phyloP scores from a whole-genome alignment of 2,329 filamentous ascomycete species.

The Chrysosporium keratinophilum region DNA sequence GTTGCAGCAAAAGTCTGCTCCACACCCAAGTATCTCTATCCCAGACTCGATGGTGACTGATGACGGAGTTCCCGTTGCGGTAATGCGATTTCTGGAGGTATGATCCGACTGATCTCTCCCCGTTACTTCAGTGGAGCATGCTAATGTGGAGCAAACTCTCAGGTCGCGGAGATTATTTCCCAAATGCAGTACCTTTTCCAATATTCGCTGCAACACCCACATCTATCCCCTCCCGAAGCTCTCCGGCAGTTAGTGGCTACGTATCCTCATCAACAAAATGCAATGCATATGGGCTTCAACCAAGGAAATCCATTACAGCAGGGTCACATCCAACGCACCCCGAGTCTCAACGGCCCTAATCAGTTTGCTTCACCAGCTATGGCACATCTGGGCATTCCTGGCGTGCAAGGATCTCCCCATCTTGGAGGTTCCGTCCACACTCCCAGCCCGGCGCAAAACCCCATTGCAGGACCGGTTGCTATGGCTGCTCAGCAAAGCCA shows the following conservation, averaged over 20 bases:
- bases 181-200: slow-evolving; percentile 53
- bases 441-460: slow-evolving; percentile 38
- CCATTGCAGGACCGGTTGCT: slow-evolving; percentile 37
- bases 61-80: slow-evolving; percentile 46
- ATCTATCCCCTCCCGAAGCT: slow-evolving; percentile 46
- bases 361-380: slow-evolving; percentile 52
- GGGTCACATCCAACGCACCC: slow-evolving; percentile 33
- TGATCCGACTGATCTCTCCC: slow-evolving; percentile 17
- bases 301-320: slow-evolving; percentile 27
- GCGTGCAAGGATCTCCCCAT: slow-evolving; percentile 42
- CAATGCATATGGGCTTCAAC: slow-evolving; percentile 18
- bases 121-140: not conserved
- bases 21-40: slow-evolving; percentile 36
- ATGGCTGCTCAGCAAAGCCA: slow-evolving; percentile 51
- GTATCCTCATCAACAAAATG: slow-evolving; percentile 32
- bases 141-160: slow-evolving; percentile 17
- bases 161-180: slow-evolving; percentile 57
- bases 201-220: slow-evolving; percentile 44
- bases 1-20: slow-evolving; percentile 37
- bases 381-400: slow-evolving; percentile 43
- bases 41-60: slow-evolving; percentile 37
- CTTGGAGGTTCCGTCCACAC: slow-evolving; percentile 41
- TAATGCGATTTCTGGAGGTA: slow-evolving; percentile 56
- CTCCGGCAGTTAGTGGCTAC: slow-evolving; percentile 43
- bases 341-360: slow-evolving; percentile 38